Conservation (phyloP, 495 filamentous ascomycete genomes). For the Penicillium alfredii region DNA sequence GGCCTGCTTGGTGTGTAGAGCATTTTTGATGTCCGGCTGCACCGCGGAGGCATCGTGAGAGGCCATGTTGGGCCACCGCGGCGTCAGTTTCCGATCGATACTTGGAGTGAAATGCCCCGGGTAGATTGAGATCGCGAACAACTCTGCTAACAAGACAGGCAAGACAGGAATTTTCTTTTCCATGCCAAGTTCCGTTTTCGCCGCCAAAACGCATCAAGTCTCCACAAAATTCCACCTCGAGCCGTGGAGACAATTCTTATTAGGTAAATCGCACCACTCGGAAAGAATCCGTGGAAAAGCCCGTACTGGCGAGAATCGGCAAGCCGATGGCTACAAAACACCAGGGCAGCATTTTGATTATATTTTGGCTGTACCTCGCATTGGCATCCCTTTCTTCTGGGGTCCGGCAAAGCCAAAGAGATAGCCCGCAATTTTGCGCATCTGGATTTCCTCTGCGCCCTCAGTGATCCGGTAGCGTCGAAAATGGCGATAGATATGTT, state of each 20-base stretch:
- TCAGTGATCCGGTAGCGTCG: constrained; percentile 47
- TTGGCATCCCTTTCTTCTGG: constrained; percentile 11
- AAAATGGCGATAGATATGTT: constrained; percentile 49
- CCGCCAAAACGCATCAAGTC: background rate
- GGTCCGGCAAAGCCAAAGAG: constrained; percentile 38
- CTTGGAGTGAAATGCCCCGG: background rate
- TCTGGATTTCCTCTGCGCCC: constrained; percentile 46
- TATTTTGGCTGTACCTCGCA: constrained; percentile 12
- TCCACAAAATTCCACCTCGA: background rate
- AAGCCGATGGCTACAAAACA: background rate
- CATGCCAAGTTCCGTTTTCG: constrained; percentile 20
- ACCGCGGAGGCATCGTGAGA: constrained; percentile 10
- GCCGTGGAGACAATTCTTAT: background rate
- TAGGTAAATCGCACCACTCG: background rate
- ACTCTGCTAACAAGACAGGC: no score
- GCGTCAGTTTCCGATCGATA: constrained; percentile 1
- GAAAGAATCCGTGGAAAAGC: background rate
- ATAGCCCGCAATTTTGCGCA: constrained; percentile 42
- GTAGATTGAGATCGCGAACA: background rate
- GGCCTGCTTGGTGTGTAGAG: constrained; percentile 19
- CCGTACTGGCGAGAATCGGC: background rate
- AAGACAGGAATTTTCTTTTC: constrained; percentile 6
- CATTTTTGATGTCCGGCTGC: constrained; percentile 8
- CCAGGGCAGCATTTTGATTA: constrained; percentile 1
- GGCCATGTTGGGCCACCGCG: constrained; percentile 12